phyloP scores from a whole-genome alignment of 116 monocot species.

The Trichopus zeylanicus region DNA sequence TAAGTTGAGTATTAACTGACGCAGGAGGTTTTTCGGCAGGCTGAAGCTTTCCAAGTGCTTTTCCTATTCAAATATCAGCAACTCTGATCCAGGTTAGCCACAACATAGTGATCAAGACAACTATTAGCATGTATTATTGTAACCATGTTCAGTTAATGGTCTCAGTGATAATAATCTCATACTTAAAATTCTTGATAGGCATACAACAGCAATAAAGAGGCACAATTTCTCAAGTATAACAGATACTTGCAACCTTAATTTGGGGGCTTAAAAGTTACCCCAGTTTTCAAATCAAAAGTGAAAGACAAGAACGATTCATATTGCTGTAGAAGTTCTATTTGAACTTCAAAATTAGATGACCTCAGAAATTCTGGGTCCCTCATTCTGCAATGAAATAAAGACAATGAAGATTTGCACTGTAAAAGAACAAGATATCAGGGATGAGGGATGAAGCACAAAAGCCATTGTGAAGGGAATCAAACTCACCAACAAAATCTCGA shows the following conservation, averaged over 20 bases:
- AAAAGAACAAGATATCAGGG: not conserved
- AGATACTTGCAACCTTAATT: not conserved
- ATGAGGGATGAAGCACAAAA: not conserved
- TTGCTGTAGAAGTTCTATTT: not conserved
- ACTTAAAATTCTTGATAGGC: no score
- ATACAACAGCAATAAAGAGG: not conserved
- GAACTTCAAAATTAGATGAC: not conserved
- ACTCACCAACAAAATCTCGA: constrained; percentile 90
- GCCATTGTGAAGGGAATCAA: not conserved
- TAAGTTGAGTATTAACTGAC: constrained; percentile 40
- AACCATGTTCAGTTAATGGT: no score
- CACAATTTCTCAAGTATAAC: not conserved
- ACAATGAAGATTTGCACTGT: not conserved
- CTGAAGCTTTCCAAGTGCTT: constrained; percentile 71
- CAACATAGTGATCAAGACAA: no score
- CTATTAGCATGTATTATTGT: no score
- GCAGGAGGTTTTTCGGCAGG: constrained; percentile 29
- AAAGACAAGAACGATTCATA: not conserved
- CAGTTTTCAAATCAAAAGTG: not conserved
- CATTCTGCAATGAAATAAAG: no score
- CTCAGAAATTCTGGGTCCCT: no score
- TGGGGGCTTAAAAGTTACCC: not conserved
- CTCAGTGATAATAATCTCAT: no score
- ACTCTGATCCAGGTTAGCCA: no score
- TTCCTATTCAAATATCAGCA: constrained; percentile 18